Conservation (phyloP, 1,284 basidiomycete genomes). For the Pascua guehoae region DNA sequence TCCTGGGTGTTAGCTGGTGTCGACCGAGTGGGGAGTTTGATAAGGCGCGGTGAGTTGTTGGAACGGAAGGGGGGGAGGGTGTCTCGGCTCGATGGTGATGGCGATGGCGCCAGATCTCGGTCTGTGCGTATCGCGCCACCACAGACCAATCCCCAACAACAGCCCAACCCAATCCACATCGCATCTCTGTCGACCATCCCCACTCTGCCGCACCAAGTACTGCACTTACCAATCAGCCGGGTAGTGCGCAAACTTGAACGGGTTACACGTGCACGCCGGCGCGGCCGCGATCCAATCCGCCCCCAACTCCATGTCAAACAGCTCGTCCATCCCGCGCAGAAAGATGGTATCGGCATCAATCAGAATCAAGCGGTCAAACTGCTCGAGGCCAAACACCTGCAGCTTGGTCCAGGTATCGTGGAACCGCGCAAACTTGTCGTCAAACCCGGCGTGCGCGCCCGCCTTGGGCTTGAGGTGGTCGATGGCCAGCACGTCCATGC, state of each 20-base stretch:
- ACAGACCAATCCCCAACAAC: neutral
- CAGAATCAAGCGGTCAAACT: slow-evolving; percentile 78
- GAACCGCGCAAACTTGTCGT: slow-evolving; percentile 56
- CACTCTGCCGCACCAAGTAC: too few species aligned
- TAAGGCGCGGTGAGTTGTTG: too few species aligned
- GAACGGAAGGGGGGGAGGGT: too few species aligned
- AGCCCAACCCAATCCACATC: neutral
- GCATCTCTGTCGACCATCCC: neutral
- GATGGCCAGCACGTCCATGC: slow-evolving; percentile 61
- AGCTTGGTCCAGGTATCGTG: slow-evolving; percentile 88
- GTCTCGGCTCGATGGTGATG: too few species aligned
- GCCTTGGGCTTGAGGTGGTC: slow-evolving; percentile 59
- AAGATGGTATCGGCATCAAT: slow-evolving; percentile 92
- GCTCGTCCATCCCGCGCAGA: slow-evolving; percentile 82
- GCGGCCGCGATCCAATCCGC: slow-evolving; percentile 73
- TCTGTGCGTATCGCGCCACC: neutral
- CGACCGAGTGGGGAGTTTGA: too few species aligned
- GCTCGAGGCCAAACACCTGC: slow-evolving; percentile 67
- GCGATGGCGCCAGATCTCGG: too few species aligned
- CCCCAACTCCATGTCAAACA: slow-evolving; percentile 68
- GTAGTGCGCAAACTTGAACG: slow-evolving; percentile 75
- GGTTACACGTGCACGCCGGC: slow-evolving; percentile 93
- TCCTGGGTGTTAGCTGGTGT: slow-evolving; percentile 54
- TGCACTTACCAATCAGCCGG: slow-evolving; percentile 82
- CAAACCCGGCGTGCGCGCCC: slow-evolving; percentile 52